These are phyloP conservation scores for Rubroboletus satanas DNA, from an alignment of 768 basidiomycete genomes.

Conservation along the genomic window DNA sequence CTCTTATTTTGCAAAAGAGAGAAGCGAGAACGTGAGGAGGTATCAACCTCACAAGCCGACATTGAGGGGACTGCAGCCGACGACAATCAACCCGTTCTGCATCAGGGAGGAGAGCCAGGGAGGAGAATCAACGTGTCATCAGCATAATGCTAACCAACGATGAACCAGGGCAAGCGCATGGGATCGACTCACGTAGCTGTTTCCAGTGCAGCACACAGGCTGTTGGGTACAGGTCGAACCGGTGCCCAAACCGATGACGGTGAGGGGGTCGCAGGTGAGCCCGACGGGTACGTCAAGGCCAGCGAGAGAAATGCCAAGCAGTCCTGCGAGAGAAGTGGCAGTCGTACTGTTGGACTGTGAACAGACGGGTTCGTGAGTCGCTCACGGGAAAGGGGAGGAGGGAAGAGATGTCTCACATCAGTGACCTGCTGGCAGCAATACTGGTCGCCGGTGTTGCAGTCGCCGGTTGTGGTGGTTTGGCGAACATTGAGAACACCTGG, in stretches of 20 bases:
- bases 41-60: not conserved
- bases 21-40: not conserved
- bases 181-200: not conserved
- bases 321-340: accelerated
- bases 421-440: not conserved
- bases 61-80: not conserved
- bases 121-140: not conserved
- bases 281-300: not conserved
- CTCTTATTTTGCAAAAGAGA: not conserved
- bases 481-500: not conserved
- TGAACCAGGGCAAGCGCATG: not conserved
- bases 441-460: not conserved
- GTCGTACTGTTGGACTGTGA: not conserved
- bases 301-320: not conserved
- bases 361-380: not conserved
- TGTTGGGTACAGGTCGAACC: not conserved
- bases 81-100: not conserved
- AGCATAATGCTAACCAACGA: not conserved
- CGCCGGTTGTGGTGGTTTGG: not conserved
- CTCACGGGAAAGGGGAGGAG: not conserved
- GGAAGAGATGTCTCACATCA: not conserved
- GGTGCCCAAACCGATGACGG: not conserved
- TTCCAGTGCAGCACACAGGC: not conserved
- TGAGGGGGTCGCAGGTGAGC: not conserved
- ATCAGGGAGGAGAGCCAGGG: not conserved